Evolutionary conservation across 441 rosid genomes (phyloP).

Genomic region (Croton laevigatus): DNA sequence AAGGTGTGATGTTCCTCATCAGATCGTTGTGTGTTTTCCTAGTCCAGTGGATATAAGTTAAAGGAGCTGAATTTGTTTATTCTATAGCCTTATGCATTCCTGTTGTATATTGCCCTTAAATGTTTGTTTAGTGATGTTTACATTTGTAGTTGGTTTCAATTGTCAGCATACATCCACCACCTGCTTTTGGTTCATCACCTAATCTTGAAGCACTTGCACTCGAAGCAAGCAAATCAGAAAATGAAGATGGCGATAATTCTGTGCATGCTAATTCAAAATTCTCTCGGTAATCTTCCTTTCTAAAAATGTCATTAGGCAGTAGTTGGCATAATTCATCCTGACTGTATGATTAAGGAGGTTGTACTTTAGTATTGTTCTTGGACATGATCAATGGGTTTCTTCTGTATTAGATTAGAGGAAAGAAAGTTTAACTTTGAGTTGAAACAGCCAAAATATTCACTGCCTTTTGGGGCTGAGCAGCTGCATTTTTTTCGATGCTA

Average conservation of each 20-base stretch:
- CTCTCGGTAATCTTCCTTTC: slow-evolving; percentile 49
- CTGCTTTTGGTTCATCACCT: slow-evolving; percentile 86
- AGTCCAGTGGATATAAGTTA: not conserved
- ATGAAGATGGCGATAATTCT: slow-evolving; percentile 60
- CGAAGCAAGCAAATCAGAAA: slow-evolving; percentile 43
- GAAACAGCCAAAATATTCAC: not conserved
- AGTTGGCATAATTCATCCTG: not conserved
- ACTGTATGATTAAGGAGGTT: not conserved
- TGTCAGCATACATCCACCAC: slow-evolving; percentile 80
- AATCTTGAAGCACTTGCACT: slow-evolving; percentile 65
- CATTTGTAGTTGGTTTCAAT: slow-evolving; percentile 27
- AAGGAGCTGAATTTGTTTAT: not conserved
- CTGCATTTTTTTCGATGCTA: not conserved
- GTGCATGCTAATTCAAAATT: slow-evolving; percentile 64
- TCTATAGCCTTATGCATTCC: not conserved
- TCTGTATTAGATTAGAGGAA: not conserved
- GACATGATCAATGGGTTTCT: not conserved
- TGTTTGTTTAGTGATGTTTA: slow-evolving; percentile 19
- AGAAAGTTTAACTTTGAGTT: not conserved
- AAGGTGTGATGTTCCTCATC: slow-evolving; percentile 41
- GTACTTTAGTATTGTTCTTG: not conserved
- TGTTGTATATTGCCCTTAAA: slow-evolving; percentile 2
- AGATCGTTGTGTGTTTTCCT: slow-evolving; percentile 1
- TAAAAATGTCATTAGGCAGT: not conserved
- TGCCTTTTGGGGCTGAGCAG: no score